Evolutionary conservation across 768 basidiomycete species (phyloP).

Genomic region (Termitomyces sp.): DNA sequence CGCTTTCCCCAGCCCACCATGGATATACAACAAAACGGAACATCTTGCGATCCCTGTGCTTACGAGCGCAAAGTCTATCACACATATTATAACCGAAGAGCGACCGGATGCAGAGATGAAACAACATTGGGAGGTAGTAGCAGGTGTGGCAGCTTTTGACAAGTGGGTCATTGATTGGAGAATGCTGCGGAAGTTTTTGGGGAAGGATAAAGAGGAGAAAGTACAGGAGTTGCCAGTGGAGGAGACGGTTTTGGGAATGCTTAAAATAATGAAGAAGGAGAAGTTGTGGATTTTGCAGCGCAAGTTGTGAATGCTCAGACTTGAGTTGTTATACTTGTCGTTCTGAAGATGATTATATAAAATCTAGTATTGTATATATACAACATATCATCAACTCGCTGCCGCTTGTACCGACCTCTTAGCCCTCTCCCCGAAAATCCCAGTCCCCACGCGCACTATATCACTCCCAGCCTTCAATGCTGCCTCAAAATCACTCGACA

Average conservation of each 20-base stretch:
- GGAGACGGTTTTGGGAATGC: conserved; percentile 17
- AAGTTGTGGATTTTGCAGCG: conserved; percentile 48
- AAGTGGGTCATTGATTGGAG: conserved; percentile 26
- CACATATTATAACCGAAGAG: conserved; percentile 61
- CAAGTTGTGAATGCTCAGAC: conserved; percentile 4
- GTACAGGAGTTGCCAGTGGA: background rate
- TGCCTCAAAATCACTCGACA: conserved; percentile 92
- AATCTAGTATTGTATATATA: background rate
- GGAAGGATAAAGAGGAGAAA: background rate
- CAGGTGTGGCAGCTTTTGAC: conserved; percentile 24
- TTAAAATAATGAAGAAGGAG: conserved; percentile 32
- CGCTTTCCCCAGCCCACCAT: conserved; percentile 20
- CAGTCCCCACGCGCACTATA: conserved; percentile 86
- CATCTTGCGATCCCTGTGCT: conserved; percentile 37
- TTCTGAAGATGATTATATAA: too few species aligned
- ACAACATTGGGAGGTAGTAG: conserved; percentile 37
- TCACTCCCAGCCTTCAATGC: conserved; percentile 82
- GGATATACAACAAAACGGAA: conserved; percentile 86
- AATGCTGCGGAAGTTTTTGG: conserved; percentile 11
- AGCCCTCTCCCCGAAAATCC: conserved; percentile 75
- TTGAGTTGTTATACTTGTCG: background rate
- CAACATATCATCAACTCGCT: background rate
- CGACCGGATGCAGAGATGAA: conserved; percentile 18
- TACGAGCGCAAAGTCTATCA: conserved; percentile 33
- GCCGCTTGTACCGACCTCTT: conserved; percentile 33